Percentiles rank a stretch among this genome's conserved stretches.
Conservation (phyloP, 345 rosid genomes). For the Hypericum perforatum region DNA sequence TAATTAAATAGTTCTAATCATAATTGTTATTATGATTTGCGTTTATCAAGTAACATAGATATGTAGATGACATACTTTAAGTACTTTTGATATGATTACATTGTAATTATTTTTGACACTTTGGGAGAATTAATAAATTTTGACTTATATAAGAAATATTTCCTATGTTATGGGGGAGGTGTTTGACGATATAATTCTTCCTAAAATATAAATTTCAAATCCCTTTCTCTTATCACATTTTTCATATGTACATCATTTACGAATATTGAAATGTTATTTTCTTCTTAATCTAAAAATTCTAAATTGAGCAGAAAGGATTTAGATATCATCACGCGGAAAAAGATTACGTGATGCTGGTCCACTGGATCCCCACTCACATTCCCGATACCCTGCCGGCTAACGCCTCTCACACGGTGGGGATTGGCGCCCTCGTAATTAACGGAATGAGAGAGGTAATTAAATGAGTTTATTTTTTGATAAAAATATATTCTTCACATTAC, state of each 20-base stretch:
- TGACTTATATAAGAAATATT: no score
- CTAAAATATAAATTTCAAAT: no score
- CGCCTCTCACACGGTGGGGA: not conserved
- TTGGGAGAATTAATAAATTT: no score
- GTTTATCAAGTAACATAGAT: no score
- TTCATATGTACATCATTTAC: not conserved
- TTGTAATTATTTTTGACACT: no score
- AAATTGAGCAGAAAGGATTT: not conserved
- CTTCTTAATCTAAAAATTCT: not conserved
- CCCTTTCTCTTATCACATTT: no score
- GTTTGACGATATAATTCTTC: no score
- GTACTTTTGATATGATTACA: no score
- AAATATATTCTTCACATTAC: not conserved
- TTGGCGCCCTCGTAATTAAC: not conserved
- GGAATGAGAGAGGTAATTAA: not conserved
- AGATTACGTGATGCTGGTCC: constrained; percentile 2
- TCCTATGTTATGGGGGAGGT: no score
- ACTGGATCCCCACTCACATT: not conserved
- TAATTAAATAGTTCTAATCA: no score
- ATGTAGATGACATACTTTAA: no score
- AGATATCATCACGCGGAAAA: not conserved
- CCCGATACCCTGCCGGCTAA: not conserved
- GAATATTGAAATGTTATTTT: not conserved
- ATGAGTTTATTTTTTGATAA: not conserved
- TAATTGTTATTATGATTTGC: no score